Evolutionary conservation across 1,284 basidiomycete genomes (phyloP).

Genomic region (Xerocomus amazonicus): DNA sequence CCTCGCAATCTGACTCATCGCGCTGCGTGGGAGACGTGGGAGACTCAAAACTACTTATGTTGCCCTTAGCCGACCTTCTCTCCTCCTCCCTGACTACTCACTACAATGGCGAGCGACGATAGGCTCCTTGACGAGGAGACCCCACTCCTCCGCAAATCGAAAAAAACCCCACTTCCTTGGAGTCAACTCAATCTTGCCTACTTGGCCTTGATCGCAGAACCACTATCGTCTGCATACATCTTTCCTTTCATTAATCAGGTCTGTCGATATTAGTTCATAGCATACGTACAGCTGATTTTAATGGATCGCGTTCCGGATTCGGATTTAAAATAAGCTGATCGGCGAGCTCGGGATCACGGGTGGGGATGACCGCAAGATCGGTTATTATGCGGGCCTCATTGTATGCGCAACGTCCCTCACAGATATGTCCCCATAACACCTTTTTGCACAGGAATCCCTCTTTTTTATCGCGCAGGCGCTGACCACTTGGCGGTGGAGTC

Average conservation of each 20-base stretch:
- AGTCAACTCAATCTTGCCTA: not conserved
- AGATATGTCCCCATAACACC: not conserved
- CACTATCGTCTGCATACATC: not conserved
- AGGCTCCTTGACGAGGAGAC: not conserved
- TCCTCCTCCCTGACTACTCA: not conserved
- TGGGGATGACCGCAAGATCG: slow-evolving; percentile 1
- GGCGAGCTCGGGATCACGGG: not conserved
- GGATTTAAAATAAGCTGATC: not conserved
- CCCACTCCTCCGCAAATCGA: not conserved
- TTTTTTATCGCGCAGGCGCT: not conserved
- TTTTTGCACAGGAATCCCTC: not conserved
- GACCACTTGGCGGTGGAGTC: not conserved
- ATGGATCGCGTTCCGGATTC: too few species aligned
- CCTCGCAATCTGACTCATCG: too few species aligned
- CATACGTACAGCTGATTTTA: too few species aligned
- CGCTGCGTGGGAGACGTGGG: too few species aligned
- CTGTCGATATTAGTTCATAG: not conserved
- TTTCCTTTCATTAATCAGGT: slow-evolving; percentile 1
- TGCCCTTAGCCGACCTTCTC: not conserved
- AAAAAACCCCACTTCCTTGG: not conserved
- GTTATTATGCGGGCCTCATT: not conserved
- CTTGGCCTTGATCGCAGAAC: not conserved
- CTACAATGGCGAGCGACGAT: not conserved
- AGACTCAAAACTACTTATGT: too few species aligned
- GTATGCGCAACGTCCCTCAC: not conserved